phyloP scores from a whole-genome alignment of 1,284 basidiomycete genomes.

The Rhodotorula sp. region DNA sequence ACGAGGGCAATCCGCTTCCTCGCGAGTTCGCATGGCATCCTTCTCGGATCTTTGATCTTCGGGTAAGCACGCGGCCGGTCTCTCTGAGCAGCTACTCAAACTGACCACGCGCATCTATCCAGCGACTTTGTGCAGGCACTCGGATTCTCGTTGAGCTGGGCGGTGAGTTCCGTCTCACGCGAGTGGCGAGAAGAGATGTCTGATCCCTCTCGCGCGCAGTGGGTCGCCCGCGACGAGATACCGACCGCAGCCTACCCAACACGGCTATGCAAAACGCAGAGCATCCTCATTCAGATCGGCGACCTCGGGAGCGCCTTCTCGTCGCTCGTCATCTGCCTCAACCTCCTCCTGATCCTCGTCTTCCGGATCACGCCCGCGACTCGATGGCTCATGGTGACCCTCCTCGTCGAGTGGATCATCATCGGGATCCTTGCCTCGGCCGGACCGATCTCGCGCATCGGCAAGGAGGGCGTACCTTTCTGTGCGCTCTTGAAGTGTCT shows the following conservation, averaged over 20 bases:
- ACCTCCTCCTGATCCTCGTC: conserved; percentile 55
- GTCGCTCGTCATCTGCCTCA: conserved; percentile 62
- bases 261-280: conserved; percentile 46
- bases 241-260: not conserved
- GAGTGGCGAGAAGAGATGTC: too few species aligned
- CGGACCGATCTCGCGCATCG: conserved; percentile 11
- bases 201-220: conserved; percentile 4
- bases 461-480: conserved; percentile 8
- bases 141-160: conserved; percentile 20
- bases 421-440: conserved; percentile 6
- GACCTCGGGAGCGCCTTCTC: conserved; percentile 64
- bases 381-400: not conserved
- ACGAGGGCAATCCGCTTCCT: conserved; percentile 20
- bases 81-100: too few species aligned
- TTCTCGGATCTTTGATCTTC: conserved; percentile 5
- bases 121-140: conserved; percentile 21
- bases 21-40: conserved; percentile 5
- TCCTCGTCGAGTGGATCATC: conserved; percentile 5
- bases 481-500: conserved; percentile 1
- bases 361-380: conserved; percentile 6
- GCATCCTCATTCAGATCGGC: conserved; percentile 61
- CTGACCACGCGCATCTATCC: not conserved
- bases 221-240: not conserved
- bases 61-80: not conserved
- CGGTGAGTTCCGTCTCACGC: not conserved